Percentiles rank a stretch among this genome's conserved stretches.
phyloP scores from a whole-genome alignment of 2,329 filamentous ascomycete genomes.

The Ciborinia camelliae region DNA sequence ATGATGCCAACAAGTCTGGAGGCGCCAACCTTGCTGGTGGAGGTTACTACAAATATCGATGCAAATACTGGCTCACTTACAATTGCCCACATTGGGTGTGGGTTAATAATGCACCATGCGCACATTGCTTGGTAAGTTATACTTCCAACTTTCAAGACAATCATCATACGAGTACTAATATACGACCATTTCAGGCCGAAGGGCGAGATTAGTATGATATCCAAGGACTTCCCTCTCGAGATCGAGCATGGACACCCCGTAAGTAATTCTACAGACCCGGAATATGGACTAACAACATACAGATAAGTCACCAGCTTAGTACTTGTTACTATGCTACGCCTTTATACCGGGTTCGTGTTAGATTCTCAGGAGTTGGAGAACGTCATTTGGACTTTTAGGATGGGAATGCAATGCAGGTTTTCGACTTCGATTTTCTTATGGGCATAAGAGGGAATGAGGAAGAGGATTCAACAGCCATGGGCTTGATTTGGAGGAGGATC shows the following conservation, averaged over 20 bases:
- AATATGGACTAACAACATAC: too few relatives aligned
- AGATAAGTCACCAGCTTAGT: too few relatives aligned
- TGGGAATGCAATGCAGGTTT: not conserved
- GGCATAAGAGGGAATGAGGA: not conserved
- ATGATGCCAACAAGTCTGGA: too few relatives aligned
- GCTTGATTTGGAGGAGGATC: not conserved
- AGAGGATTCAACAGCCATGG: not conserved
- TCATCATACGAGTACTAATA: not conserved
- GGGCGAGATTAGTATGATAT: not conserved
- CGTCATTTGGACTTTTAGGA: not conserved
- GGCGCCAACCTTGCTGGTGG: too few relatives aligned
- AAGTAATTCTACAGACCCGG: too few relatives aligned
- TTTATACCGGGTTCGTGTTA: not conserved
- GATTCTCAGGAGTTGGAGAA: not conserved
- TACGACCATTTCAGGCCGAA: not conserved
- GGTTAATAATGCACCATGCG: constrained; percentile 46
- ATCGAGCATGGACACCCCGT: not conserved
- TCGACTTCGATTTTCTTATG: not conserved
- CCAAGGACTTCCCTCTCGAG: not conserved
- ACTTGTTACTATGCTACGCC: too few relatives aligned
- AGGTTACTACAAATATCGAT: constrained; percentile 49
- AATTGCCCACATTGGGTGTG: constrained; percentile 51
- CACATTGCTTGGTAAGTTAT: constrained; percentile 47
- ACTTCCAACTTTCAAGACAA: not conserved
- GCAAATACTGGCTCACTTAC: constrained; percentile 52